A percentile compares a stretch with the other conserved stretches of the same genome.
Evolutionary conservation across 768 basidiomycete species (phyloP).

Genomic region (Lactifluus piperatus): DNA sequence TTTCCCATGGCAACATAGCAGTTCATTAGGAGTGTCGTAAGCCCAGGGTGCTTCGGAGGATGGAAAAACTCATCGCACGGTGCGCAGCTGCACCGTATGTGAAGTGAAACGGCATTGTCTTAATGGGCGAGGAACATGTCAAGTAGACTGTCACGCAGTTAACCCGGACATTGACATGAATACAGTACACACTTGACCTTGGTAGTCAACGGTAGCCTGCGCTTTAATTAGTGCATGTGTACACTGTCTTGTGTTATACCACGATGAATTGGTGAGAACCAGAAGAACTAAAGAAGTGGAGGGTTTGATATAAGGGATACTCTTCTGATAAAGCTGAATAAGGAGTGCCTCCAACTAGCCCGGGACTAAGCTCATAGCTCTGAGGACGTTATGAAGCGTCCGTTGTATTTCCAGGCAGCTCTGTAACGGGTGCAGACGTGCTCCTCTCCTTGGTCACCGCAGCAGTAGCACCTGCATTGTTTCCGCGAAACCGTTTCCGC

Average conservation of each 20-base stretch:
- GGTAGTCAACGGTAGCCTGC: not conserved
- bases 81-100: not conserved
- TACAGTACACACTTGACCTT: not conserved
- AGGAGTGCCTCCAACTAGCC: not conserved
- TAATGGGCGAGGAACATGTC: not conserved
- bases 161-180: not conserved
- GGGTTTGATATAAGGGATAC: not conserved
- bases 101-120: no score
- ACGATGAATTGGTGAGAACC: not conserved
- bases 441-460: constrained; percentile 7
- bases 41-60: not conserved
- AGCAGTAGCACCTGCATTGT: constrained; percentile 43
- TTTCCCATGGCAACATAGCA: not conserved
- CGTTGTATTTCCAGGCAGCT: not conserved
- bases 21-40: not conserved
- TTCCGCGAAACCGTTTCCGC: constrained; percentile 76
- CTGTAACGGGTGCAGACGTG: not conserved
- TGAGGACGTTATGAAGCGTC: not conserved
- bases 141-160: not conserved
- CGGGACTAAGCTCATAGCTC: not conserved
- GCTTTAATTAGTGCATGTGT: not conserved
- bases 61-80: not conserved
- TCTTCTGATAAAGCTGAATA: not conserved
- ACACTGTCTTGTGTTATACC: not conserved
- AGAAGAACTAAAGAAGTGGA: not conserved